Base-by-base conservation (phyloP, 108 stramenopile genomes). In the Pseudonitzschia delicatissima region DNA sequence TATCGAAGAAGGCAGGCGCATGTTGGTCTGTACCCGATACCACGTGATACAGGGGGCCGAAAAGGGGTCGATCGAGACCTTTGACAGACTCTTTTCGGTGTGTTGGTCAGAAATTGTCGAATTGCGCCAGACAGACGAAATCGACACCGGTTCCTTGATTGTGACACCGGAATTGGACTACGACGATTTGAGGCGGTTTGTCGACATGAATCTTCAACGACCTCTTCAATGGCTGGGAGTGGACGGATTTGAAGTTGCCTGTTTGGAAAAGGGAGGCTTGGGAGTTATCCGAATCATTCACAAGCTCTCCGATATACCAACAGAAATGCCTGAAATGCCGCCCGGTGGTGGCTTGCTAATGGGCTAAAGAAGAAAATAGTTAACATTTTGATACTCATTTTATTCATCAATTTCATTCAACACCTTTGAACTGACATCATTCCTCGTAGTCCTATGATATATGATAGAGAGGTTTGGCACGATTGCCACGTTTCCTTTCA, bases 71-170 rank as follows among this genome's bases (percentile, higher is more conserved):
- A 72, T 82, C 68, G 80, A 85, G 32, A 50, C 33, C 25, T 61
- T 36, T 25, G 67, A 69, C 32, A 51, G 66, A 25, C 45, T 90
- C 20, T 90, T 90, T 59, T 32, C 66, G 9, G 79, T 72, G 8
- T 87, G 86, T 61, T 90, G 89, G 89, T 81, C 73, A 32, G 89
- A 90, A 76, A 18, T 90, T 5, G 68, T 42, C 0, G 68, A 90
- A 55, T 50, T 86, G 1, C 60, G 59, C 13, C 31, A 57, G 2
- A 23, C 66, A 35, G 73, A 80, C 55, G 64, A 65, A 5, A 32
- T 5, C 2, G 74, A 83, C 62, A 84, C 77, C 6, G 89, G 89
- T 11, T 87, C 86, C 0, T 64, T 90, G 33, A 77, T 90, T 12
- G 37, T 90, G 13, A n/a, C 53, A 17, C 84, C 85, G 8, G 66